Conservation (phyloP, 108 stramenopile species). For the Parietichytrium sp. region DNA sequence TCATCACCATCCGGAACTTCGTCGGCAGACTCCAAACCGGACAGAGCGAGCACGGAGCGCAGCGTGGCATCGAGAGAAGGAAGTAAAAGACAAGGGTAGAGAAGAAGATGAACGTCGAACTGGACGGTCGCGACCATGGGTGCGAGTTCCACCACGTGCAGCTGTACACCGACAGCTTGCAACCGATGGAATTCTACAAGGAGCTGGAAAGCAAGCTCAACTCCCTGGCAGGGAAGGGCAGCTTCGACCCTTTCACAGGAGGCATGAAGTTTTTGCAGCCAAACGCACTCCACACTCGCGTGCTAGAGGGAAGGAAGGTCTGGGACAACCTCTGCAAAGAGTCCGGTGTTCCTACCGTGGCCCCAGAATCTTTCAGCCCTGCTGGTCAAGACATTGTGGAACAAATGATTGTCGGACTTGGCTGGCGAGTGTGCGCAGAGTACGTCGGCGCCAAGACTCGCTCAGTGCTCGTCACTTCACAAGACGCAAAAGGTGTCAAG, state of each 20-base stretch:
- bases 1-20: too few species aligned
- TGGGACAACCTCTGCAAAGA: not conserved
- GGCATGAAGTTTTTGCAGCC: not conserved
- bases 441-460: slow-evolving; percentile 48
- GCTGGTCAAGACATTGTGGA: slow-evolving; percentile 67
- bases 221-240: not conserved
- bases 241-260: slow-evolving; percentile 26
- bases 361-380: not conserved
- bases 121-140: not conserved
- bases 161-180: not conserved
- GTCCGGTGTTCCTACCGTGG: not conserved
- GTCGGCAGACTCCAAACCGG: too few species aligned
- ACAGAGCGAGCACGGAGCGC: too few species aligned
- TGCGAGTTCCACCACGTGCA: slow-evolving; percentile 41
- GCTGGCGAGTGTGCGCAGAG: slow-evolving; percentile 71
- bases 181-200: slow-evolving; percentile 15
- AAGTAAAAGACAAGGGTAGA: not conserved
- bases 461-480: slow-evolving; percentile 71
- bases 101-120: not conserved
- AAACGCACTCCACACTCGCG: not conserved
- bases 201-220: not conserved
- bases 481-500: slow-evolving; percentile 74
- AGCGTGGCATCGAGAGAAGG: not conserved
- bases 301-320: not conserved
- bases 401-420: slow-evolving; percentile 75